Conservation (phyloP, 495 filamentous ascomycete species). For the Lasiosphaeris hirsuta region DNA sequence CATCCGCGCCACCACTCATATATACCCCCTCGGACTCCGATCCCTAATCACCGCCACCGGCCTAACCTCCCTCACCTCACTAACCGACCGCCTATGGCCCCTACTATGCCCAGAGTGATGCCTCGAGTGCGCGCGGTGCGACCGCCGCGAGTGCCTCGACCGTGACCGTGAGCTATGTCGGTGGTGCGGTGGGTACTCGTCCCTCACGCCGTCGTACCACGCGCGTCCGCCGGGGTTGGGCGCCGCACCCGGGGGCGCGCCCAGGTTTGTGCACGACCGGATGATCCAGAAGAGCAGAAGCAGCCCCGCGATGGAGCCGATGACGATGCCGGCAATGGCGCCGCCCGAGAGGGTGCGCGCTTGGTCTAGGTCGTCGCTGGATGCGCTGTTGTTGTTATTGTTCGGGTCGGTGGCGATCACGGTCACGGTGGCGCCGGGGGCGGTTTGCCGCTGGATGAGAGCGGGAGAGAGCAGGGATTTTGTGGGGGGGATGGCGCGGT, state of each 20-base stretch:
- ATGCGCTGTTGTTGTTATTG: slow-evolving; percentile 3
- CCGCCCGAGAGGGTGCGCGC: slow-evolving; percentile 47
- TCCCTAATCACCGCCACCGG: slow-evolving; percentile 14
- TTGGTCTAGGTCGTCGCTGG: slow-evolving; percentile 3
- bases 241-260: slow-evolving; percentile 26
- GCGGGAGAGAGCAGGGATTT: slow-evolving; percentile 3
- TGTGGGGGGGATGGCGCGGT: slow-evolving; percentile 1
- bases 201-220: slow-evolving; percentile 30
- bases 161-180: background rate
- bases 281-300: slow-evolving; percentile 54
- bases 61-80: slow-evolving; percentile 12
- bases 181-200: slow-evolving; percentile 11
- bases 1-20: background rate
- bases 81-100: background rate
- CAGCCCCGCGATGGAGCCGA: slow-evolving; percentile 55
- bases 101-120: slow-evolving; percentile 5
- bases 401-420: slow-evolving; percentile 7
- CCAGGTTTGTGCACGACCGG: slow-evolving; percentile 38
- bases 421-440: slow-evolving; percentile 14
- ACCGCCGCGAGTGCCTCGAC: slow-evolving; percentile 5
- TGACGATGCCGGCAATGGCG: slow-evolving; percentile 58
- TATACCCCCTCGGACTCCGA: slow-evolving; percentile 4
- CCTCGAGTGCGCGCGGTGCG: slow-evolving; percentile 1
- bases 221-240: slow-evolving; percentile 14
- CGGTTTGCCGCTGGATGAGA: slow-evolving; percentile 10